Base-by-base conservation (phyloP, 2,329 filamentous ascomycete genomes). In the Aspergillus viridinutans region DNA sequence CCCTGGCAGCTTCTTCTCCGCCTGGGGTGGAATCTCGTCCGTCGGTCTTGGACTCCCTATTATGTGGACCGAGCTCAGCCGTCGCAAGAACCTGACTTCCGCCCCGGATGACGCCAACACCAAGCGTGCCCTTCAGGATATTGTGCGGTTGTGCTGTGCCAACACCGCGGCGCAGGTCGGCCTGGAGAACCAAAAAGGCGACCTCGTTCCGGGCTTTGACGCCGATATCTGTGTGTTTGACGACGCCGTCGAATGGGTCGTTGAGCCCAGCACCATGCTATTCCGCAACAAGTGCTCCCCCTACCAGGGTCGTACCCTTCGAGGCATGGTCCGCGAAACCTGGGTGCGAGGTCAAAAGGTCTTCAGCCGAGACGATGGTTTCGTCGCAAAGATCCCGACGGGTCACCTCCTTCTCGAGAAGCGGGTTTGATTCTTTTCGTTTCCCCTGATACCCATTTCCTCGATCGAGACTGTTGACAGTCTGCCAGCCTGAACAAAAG, bases 1-100 rank as follows among this genome's bases (percentile, higher is more conserved):
- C 20, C 68, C 74, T 10, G 94, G 94, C 40, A 90, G 97, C 76
- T 97, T 99, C 81, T 94, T 97, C 76, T 86, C 89, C 3, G 92
- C 92, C 1, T 99, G 94, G 94, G 94, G 94, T 54, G 94, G 94
- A 14, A 96, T 99, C 68, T 93, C 90, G 3, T 94, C 90, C 4
- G 93, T 99, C 20, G 94, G 94, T 0, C 84, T 99, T 1, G 94
- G 94, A 0, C 82, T 99, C 3, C 90, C 91, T 4, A 96, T 99
- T 62, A 82, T 99, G 5, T 88, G 92, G 85, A 92, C 90, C 0
- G 86, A 91, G 48, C 83, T 89, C 32, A 79, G 82, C 69, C 81
- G 84, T 61, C 82, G 89, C 43, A 78, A 83, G 47, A 75, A 81
- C 32, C 61, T 74, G 50, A 68, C 66, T 7, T 72, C 78, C 8